Percentiles rank a stretch among this genome's conserved stretches.
These are phyloP conservation scores for rapeseed (Brassica napus) DNA, from an alignment of 345 rosid genomes.

Conservation along the genomic window Da-Ae NC_063435.1:1870501-1871000, in stretches of 20 bases:
- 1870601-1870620: conserved; percentile 85
- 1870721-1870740: not conserved
- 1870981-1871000: not conserved
- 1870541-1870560: not conserved
- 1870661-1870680: conserved; percentile 47
- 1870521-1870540: not conserved
- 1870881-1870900: not conserved
- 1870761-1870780: not conserved
- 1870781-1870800: not conserved
- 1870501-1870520: not conserved
- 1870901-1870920: not conserved
- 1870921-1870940: no score
- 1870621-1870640: conserved; percentile 49
- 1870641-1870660: conserved; percentile 55
- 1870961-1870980: no score
- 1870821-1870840: not conserved
- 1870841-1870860: not conserved
- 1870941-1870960: no score
- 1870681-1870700: not conserved
- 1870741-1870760: not conserved
- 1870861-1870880: not conserved
- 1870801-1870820: not conserved
- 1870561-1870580: conserved; percentile 50
- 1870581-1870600: conserved; percentile 68
- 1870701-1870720: conserved; percentile 1